phyloP scores from a whole-genome alignment of 2,329 filamentous ascomycete species.

The Botrytis squamosa region DNA sequence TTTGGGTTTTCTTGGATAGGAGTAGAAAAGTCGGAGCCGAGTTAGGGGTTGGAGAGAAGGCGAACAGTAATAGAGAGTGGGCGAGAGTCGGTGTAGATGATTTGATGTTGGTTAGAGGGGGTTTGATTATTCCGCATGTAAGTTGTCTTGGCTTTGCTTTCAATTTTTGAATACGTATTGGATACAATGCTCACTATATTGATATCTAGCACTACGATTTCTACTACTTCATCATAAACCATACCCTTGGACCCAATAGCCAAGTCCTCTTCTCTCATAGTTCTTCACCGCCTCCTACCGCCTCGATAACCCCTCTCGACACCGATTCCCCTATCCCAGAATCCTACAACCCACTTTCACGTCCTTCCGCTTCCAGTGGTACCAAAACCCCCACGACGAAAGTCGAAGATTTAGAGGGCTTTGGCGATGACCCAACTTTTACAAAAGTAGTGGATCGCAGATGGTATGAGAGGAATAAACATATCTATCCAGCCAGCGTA shows the following conservation, averaged over 20 bases:
- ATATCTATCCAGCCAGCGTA: constrained; percentile 93
- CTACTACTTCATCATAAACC: constrained; percentile 95
- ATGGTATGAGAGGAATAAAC: constrained; percentile 98
- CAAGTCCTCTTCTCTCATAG: constrained; percentile 74
- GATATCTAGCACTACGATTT: constrained; percentile 83
- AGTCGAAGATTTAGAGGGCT: constrained; percentile 65
- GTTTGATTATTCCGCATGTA: constrained; percentile 92
- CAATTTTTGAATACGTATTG: neutral
- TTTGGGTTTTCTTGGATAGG: constrained; percentile 91
- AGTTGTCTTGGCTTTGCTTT: constrained; percentile 42
- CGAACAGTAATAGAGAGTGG: constrained; percentile 72
- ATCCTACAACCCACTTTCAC: constrained; percentile 43
- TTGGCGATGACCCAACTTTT: constrained; percentile 69
- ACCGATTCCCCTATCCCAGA: constrained; percentile 28
- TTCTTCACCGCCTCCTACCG: constrained; percentile 41
- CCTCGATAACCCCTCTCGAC: constrained; percentile 19
- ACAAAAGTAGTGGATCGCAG: constrained; percentile 95
- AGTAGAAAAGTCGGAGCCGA: constrained; percentile 88
- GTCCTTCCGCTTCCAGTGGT: constrained; percentile 30
- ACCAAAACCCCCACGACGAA: constrained; percentile 40
- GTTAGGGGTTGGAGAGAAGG: constrained; percentile 66
- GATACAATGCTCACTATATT: constrained; percentile 30
- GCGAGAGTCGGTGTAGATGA: constrained; percentile 93
- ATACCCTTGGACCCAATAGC: constrained; percentile 70
- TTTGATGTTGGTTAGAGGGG: constrained; percentile 85